Evolutionary conservation across 2,329 filamentous ascomycete genomes (phyloP), one percentile per base, ranked within the genome.

Genomic region (Penicillium sp.): DNA sequence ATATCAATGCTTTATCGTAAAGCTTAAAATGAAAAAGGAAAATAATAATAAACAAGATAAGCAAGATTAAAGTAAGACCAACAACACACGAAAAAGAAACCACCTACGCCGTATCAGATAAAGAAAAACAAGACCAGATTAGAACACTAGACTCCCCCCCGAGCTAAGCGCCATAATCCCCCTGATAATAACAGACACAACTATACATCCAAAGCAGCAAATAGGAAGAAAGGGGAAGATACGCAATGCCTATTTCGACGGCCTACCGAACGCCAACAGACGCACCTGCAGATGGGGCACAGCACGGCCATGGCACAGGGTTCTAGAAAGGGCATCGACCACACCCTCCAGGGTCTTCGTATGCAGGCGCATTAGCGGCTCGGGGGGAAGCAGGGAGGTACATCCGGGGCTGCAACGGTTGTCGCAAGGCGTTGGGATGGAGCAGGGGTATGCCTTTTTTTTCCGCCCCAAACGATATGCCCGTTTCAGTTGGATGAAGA

Each of bases 381-480:
- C 57, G 56, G 56, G 59, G 58, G 59, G 59, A 60, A 58, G 54
- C n/a, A 36, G 54, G 20, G 27, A 43, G 44, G 29, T 52, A 52
- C 56, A 57, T 38, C 44, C 45, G 54, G 14, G 28, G 14, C 41
- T 53, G 42, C 42, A 42, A 30, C 41, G 32, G 42, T 44, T 42
- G 32, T 41, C 34, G 20, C 41, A 30, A 40, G 35, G 29, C 18
- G 31, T 42, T 27, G 31, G 30, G 35, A 41, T 35, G 33, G 25
- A 44, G 23, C 41, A 44, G 39, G 41, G 34, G 37, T 31, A 30
- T 41, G 35, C 33, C 26, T 30, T 38, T 26, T 28, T 42, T n/a
- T 31, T 30, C 26, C 35, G 31, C 35, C 27, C 40, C 45, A 32
- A 36, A 23, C 40, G 22, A 30, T 29, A 43, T 38, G 20, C 23